Base-by-base conservation (phyloP, 2,329 filamentous ascomycete species). In the Trichoderma polysporum region DNA sequence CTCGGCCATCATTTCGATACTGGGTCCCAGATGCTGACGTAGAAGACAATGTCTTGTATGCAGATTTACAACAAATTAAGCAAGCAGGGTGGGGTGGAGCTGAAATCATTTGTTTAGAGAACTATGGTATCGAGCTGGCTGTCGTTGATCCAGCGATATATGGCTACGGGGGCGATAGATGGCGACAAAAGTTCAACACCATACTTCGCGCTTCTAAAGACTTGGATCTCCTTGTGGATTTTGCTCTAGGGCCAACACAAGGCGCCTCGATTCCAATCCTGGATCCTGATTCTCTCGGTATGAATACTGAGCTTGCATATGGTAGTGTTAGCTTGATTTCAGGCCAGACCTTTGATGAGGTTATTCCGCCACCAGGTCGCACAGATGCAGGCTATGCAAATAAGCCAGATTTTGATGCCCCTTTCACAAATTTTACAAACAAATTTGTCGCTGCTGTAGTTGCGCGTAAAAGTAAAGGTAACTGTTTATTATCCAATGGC, bases 351-450 rank as follows among this genome's bases (percentile, higher is more conserved):
- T 61, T 52, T 6, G 13, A 49, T 13, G 58, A 45, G 4, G 29
- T n/a, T 37, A 27, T 61, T 4, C 58, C 58, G 10, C 31, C 58
- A 7, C 58, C 58, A 8, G 22, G 31, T 12, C 58, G 45, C 22
- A 61, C 58, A 61, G 29, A 61, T 52, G 58, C 58, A 6, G 58
- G 58, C 10, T 61, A 61, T 50, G 58, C 58, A 12, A 61, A 61
- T 27, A 61, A 61, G 45, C 58, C 58, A 13, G 58, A 61, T 37
- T 61, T 61, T n/a, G 22, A 17, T 52, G 58, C 58, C 8, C 58
- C 58, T 12, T 29, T 39, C 22, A 61, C 45, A 2, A 61, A 61
- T 15, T 61, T 50, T 13, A 61, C 58, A 13, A 61, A 61, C 15
- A 61, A 39, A 15, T 52, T 61, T 27, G 45, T 61, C 29, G 45